phyloP scores from a whole-genome alignment of 345 rosid species.

The Eucalyptus brandiana region DNA sequence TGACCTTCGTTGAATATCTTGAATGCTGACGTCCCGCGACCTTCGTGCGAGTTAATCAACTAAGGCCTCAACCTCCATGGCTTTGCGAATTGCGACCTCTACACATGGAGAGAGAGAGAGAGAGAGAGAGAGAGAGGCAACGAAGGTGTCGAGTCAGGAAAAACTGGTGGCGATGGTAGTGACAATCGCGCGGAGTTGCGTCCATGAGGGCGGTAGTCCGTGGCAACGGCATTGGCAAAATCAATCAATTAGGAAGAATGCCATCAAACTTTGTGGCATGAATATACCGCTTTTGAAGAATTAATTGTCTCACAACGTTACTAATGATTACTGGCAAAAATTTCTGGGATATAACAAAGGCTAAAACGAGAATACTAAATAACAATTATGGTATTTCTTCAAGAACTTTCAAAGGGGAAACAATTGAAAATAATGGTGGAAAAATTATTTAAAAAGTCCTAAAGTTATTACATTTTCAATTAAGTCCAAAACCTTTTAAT shows the following conservation, averaged over 20 bases:
- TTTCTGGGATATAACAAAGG: not conserved
- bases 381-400: fast-evolving
- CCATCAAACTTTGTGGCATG: not conserved
- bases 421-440: not conserved
- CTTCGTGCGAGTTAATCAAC: not conserved
- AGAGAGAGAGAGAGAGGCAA: not conserved
- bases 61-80: not conserved
- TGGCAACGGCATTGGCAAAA: not conserved
- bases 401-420: not conserved
- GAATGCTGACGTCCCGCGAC: not conserved
- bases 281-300: not conserved
- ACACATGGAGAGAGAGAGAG: not conserved
- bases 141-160: not conserved
- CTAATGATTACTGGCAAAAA: fast-evolving
- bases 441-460: not conserved
- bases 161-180: not conserved
- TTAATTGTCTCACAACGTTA: fast-evolving
- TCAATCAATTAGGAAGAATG: not conserved
- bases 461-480: not conserved
- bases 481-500: no score
- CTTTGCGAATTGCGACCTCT: not conserved
- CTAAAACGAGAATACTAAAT: not conserved
- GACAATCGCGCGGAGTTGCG: not conserved
- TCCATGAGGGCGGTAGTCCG: not conserved
- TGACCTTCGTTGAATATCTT: not conserved